phyloP scores from a whole-genome alignment of 345 rosid species.

The Ceriops zippeliana region DNA sequence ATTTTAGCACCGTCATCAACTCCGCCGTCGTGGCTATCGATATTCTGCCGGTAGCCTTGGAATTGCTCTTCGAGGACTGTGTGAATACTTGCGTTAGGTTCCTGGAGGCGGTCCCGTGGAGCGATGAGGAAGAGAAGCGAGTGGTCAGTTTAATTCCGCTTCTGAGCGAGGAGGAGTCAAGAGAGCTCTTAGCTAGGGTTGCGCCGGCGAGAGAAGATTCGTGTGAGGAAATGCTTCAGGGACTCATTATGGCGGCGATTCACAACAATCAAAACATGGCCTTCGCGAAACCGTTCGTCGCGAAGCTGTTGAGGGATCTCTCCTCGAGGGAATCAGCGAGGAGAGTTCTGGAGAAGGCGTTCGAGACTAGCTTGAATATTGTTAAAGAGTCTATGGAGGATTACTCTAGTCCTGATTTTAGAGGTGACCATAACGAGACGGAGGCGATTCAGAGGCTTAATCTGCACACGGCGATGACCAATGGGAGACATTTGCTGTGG shows the following conservation, averaged over 20 bases:
- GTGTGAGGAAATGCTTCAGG: constrained; percentile 62
- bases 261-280: constrained; percentile 52
- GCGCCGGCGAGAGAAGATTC: constrained; percentile 31
- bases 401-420: constrained; percentile 64
- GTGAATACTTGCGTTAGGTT: constrained; percentile 42
- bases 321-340: constrained; percentile 48
- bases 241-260: constrained; percentile 45
- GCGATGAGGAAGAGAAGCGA: constrained; percentile 55
- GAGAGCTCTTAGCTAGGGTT: constrained; percentile 53
- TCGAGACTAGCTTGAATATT: constrained; percentile 46
- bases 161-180: constrained; percentile 46
- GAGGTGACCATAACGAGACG: constrained; percentile 66
- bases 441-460: constrained; percentile 68
- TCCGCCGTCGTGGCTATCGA: constrained; percentile 50
- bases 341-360: constrained; percentile 54
- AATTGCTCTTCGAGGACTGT: constrained; percentile 59
- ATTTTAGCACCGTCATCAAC: constrained; percentile 33
- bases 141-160: constrained; percentile 45
- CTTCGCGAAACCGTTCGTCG: constrained; percentile 58
- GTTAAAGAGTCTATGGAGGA: constrained; percentile 67
- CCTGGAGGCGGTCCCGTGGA: constrained; percentile 75
- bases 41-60: constrained; percentile 53
- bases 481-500: constrained; percentile 60
- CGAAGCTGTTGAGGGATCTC: constrained; percentile 56
- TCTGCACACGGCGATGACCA: constrained; percentile 59